These are phyloP conservation scores for Neurospora sp. DNA, from an alignment of 495 filamentous ascomycete species.

Conservation along the genomic window DNA sequence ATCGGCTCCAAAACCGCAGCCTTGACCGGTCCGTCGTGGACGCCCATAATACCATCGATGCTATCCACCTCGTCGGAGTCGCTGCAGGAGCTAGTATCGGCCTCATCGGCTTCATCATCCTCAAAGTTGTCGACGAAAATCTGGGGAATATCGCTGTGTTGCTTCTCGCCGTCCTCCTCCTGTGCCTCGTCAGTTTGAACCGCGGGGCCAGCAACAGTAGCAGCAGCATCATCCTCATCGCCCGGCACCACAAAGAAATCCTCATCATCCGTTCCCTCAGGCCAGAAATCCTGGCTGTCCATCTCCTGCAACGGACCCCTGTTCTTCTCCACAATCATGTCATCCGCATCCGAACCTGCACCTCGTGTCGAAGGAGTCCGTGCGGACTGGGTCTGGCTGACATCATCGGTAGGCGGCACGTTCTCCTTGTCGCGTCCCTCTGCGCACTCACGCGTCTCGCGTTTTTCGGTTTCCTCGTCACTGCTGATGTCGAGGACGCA, in stretches of 20 bases:
- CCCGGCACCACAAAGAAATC: conserved; percentile 49
- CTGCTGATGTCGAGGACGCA: conserved; percentile 75
- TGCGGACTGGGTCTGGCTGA: conserved; percentile 34
- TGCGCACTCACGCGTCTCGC: conserved; percentile 42
- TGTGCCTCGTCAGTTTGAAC: background rate
- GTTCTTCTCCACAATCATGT: conserved; percentile 39
- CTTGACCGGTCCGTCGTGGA: conserved; percentile 24
- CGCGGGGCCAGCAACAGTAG: background rate
- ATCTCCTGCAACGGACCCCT: conserved; percentile 65
- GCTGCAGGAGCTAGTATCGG: conserved; percentile 4
- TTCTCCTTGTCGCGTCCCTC: conserved; percentile 81
- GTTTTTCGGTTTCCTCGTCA: conserved; percentile 49
- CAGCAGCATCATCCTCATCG: conserved; percentile 39
- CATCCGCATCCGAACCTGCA: conserved; percentile 15
- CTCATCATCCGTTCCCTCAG: conserved; percentile 52
- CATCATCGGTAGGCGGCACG: conserved; percentile 60
- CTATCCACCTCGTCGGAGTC: conserved; percentile 9
- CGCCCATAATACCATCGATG: conserved; percentile 41
- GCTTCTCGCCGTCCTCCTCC: background rate
- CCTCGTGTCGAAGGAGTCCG: conserved; percentile 5
- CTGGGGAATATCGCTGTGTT: background rate
- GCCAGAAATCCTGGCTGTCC: conserved; percentile 61
- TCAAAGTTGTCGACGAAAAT: conserved; percentile 9
- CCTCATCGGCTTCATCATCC: conserved; percentile 1
- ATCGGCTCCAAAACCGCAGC: conserved; percentile 40